Evolutionary conservation across 1,139 yeast genomes (phyloP).

Genomic region (Debaryomyces fabryi): DNA sequence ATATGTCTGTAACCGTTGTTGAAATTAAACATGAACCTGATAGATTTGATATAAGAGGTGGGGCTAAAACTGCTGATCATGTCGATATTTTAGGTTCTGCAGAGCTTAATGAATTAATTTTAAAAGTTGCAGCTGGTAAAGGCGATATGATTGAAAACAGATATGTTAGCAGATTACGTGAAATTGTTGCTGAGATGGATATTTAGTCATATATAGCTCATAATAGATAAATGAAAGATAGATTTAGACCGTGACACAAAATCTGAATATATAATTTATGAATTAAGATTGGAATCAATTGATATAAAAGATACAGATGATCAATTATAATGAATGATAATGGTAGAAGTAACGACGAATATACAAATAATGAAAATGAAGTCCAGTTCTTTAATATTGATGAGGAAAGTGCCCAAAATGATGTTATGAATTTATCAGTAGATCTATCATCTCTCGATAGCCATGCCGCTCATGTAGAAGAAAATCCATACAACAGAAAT

Average conservation of each 20-base stretch:
- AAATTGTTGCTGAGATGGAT: slow-evolving; percentile 56
- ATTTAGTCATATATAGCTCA: slow-evolving; percentile 19
- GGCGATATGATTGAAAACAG: slow-evolving; percentile 68
- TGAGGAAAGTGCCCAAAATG: slow-evolving; percentile 6
- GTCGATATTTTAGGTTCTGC: slow-evolving; percentile 95
- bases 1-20: slow-evolving; percentile 70
- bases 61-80: slow-evolving; percentile 97
- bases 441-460: slow-evolving; percentile 8
- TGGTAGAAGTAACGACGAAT: slow-evolving; percentile 6
- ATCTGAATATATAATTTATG: neutral
- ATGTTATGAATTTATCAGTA: slow-evolving; percentile 7
- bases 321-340: slow-evolving; percentile 4
- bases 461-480: neutral
- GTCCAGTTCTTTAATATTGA: slow-evolving; percentile 9
- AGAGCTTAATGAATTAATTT: slow-evolving; percentile 80
- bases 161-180: slow-evolving; percentile 59
- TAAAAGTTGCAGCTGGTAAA: slow-evolving; percentile 79
- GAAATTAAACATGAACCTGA: slow-evolving; percentile 95
- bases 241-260: slow-evolving; percentile 3
- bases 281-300: neutral
- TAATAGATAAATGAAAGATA: neutral
- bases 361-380: slow-evolving; percentile 6
- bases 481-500: slow-evolving; percentile 1
- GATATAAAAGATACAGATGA: neutral
- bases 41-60: slow-evolving; percentile 91